These are phyloP conservation scores for Sclerotinia glacialis DNA, from an alignment of 2,329 filamentous ascomycete species.

Conservation along the genomic window DNA sequence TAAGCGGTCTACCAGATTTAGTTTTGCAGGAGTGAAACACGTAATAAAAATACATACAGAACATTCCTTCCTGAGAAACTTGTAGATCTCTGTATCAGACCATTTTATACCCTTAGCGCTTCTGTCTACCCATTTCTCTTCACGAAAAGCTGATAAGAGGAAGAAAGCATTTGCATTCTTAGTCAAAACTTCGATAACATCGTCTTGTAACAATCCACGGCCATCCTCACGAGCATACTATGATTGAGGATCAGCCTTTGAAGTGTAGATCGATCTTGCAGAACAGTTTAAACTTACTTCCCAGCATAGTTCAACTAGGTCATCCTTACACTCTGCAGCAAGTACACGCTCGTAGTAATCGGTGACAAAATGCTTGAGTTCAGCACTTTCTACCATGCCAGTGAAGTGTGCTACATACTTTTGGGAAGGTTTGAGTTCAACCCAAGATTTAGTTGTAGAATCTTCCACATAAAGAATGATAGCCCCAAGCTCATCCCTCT, in stretches of 20 bases:
- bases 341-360: conserved; percentile 20
- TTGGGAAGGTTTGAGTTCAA: conserved; percentile 19
- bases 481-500: conserved; percentile 16
- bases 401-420: conserved; percentile 15
- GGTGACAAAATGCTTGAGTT: conserved; percentile 20
- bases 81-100: conserved; percentile 9
- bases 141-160: conserved; percentile 12
- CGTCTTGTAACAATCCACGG: conserved; percentile 4
- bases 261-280: neutral
- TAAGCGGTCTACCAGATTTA: neutral
- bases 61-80: conserved; percentile 16
- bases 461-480: conserved; percentile 20
- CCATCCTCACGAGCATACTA: conserved; percentile 20
- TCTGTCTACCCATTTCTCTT: conserved; percentile 11
- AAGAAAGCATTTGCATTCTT: conserved; percentile 20
- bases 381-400: conserved; percentile 17
- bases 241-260: neutral
- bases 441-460: conserved; percentile 6
- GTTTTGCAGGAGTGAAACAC: neutral
- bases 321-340: conserved; percentile 3
- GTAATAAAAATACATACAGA: neutral
- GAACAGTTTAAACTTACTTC: conserved; percentile 8
- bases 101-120: neutral
- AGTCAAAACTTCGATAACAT: conserved; percentile 14
- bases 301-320: conserved; percentile 11